Conservation (phyloP, 192 early-diverging fungal species). For the Mycoemilia scoparia region DNA sequence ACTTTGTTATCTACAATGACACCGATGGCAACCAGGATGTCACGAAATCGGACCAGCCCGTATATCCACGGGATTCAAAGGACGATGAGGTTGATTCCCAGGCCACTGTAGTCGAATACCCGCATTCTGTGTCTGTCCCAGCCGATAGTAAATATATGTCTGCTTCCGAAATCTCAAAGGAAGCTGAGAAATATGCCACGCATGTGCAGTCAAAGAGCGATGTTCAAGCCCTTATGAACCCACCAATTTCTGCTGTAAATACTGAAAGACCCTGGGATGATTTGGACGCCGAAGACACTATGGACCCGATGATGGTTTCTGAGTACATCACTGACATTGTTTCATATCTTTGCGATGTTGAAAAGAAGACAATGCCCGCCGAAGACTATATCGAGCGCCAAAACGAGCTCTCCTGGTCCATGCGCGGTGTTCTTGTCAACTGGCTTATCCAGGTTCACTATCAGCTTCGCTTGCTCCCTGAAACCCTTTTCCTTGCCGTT, state of each 20-base stretch:
- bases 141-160: no score
- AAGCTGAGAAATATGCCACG: slow-evolving; percentile 2
- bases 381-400: slow-evolving; percentile 69
- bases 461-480: slow-evolving; percentile 79
- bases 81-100: slow-evolving; percentile 14
- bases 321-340: slow-evolving; percentile 94
- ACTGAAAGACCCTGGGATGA: slow-evolving; percentile 60
- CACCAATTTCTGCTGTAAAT: no score
- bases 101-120: slow-evolving; percentile 13
- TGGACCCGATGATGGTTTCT: slow-evolving; percentile 82
- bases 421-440: slow-evolving; percentile 84
- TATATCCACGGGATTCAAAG: no score
- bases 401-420: slow-evolving; percentile 73
- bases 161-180: no score
- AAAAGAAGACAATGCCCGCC: slow-evolving; percentile 61
- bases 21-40: no score
- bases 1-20: no score
- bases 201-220: neutral
- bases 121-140: no score
- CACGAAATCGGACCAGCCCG: no score
- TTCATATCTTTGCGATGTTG: slow-evolving; percentile 57
- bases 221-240: slow-evolving; percentile 5
- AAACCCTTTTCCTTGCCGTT: slow-evolving; percentile 83
- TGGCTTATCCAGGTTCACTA: slow-evolving; percentile 89
- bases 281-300: slow-evolving; percentile 53